Evolutionary conservation across 2,329 filamentous ascomycete genomes (phyloP).

Genomic region (Arthrobotrys sphaeroides): DNA sequence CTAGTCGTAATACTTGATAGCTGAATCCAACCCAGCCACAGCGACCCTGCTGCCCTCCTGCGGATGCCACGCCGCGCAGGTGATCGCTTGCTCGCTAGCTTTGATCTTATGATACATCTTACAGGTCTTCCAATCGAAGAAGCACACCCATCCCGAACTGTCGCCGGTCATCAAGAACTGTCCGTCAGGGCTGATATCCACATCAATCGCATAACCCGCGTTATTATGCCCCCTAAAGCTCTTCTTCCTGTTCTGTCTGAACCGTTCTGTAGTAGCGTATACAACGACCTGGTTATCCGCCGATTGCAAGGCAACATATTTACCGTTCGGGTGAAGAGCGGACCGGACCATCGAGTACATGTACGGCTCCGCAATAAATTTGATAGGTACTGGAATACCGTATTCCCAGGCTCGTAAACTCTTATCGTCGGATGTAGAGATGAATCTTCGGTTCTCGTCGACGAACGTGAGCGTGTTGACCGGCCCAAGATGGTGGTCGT

Average conservation of each 20-base stretch:
- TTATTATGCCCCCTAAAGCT: conserved; percentile 95
- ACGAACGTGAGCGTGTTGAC: conserved; percentile 98
- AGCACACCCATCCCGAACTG: conserved; percentile 86
- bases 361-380: conserved; percentile 95
- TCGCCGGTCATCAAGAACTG: conserved; percentile 90
- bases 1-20: conserved; percentile 48
- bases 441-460: conserved; percentile 92
- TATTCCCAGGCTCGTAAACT: conserved; percentile 97
- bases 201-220: conserved; percentile 88
- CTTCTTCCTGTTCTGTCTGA: conserved; percentile 97
- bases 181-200: conserved; percentile 87
- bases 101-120: conserved; percentile 98
- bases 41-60: conserved; percentile 94
- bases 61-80: conserved; percentile 95
- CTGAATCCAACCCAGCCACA: conserved; percentile 80
- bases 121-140: conserved; percentile 99
- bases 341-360: conserved; percentile 96
- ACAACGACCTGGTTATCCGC: conserved; percentile 97
- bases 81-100: conserved; percentile 81
- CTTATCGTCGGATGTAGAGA: conserved; percentile 98
- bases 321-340: conserved; percentile 83
- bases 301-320: conserved; percentile 92
- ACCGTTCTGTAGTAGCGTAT: conserved; percentile 92
- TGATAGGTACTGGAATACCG: conserved; percentile 97
- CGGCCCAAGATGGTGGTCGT: conserved; percentile 96